Evolutionary conservation across 495 filamentous ascomycete species (phyloP), one percentile per base, ranked within the genome.

Genomic region (Paragyromitra xinjiangensis): DNA sequence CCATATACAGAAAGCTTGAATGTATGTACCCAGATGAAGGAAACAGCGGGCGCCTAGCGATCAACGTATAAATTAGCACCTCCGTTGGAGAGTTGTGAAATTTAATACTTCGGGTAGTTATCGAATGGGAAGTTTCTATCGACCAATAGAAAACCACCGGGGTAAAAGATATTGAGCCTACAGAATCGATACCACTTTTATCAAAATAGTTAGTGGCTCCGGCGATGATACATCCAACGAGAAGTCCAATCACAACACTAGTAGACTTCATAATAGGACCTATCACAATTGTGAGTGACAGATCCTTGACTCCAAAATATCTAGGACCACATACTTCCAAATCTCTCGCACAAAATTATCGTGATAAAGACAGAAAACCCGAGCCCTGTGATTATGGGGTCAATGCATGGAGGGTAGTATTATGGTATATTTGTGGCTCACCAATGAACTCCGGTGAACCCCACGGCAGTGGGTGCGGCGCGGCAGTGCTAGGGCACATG

Each of bases 281-380:
- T 78, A 26, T 48, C 37, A 42, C 16, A 61, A 29, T 8, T 16
- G 56, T 55, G 1, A 58, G 85, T 85, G 71, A 61, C 29, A 1
- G 2, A 2, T 6, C 14, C 1, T 51, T 50, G 29, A 44, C 9
- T 29, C 6, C 12, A 11, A 34, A 34, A 34, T 7, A 50, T 12
- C 4, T 4, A 29, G 22, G 48, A 12, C 19, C 64, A 2, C 40
- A 61, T 66, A 67, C 90, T 89, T 9, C 94, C 94, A 83, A 94
- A 95, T 7, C 91, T 88, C 83, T 95, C 93, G 82, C 91, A 93
- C 16, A 95, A 78, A 82, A 95, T 93, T 82, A 95, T 96, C 34
- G 92, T 93, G n/a, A 94, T 73, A 82, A 97, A 97, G 51, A 96
- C 94, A 29, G 90, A 89, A 85, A 98, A 97, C 0, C 94, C 94